A percentile compares a stretch with the other conserved stretches of the same genome.
Conservation (phyloP, 257 asterid genomes). For the Asclepias syriaca region DNA sequence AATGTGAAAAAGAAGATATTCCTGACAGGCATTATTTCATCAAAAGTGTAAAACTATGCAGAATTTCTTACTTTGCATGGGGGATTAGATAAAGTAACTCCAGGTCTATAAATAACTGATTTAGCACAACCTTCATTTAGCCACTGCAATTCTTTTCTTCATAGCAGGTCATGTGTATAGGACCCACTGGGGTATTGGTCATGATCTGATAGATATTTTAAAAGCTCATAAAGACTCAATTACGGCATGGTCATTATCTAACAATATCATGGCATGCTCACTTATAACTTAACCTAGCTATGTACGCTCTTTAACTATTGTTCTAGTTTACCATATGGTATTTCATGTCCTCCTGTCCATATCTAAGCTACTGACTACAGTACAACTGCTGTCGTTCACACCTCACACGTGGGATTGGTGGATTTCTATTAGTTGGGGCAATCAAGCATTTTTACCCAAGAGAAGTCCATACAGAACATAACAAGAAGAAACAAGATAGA, state of each 20-base stretch:
- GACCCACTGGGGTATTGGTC: conserved; percentile 14
- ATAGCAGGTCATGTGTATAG: neutral
- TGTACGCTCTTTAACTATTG: too few relatives aligned
- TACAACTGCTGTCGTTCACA: too few relatives aligned
- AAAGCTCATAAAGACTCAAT: conserved; percentile 16
- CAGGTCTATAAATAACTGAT: neutral
- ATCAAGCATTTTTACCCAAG: neutral
- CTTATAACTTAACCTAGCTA: too few relatives aligned
- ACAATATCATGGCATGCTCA: too few relatives aligned
- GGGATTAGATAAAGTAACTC: neutral
- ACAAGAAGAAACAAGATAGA: neutral
- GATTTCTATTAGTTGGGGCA: neutral
- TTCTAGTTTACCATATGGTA: too few relatives aligned
- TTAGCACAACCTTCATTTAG: conserved; percentile 3
- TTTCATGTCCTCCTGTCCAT: too few relatives aligned
- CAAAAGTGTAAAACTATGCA: neutral
- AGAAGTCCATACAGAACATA: neutral
- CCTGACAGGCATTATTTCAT: neutral
- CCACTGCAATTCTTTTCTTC: conserved; percentile 3
- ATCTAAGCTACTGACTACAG: too few relatives aligned
- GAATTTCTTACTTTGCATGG: neutral
- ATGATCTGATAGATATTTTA: conserved; percentile 15
- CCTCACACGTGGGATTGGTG: too few relatives aligned
- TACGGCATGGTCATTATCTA: neutral
- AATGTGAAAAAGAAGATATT: neutral